Conservation (phyloP, 371 early-diverging fungal species). For the Mucor saturninus region DNA sequence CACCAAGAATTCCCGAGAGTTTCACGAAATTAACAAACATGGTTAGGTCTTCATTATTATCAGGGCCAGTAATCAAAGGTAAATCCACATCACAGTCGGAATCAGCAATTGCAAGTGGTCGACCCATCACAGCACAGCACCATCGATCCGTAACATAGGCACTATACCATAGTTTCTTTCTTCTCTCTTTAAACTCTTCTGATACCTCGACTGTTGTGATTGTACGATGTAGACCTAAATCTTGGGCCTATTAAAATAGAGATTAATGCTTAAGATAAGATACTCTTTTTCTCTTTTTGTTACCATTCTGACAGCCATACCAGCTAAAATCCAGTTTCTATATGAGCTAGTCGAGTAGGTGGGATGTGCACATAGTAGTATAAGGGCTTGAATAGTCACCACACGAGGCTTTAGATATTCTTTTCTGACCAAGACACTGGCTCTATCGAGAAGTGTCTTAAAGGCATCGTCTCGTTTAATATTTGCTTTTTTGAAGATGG, state of each 20-base stretch:
- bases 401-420: conserved; percentile 45
- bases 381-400: conserved; percentile 46
- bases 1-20: conserved; percentile 42
- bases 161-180: conserved; percentile 40
- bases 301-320: conserved; percentile 54
- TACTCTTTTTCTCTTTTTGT: background rate
- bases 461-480: conserved; percentile 40
- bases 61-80: conserved; percentile 12
- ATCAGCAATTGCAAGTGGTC: conserved; percentile 48
- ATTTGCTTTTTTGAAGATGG: conserved; percentile 28
- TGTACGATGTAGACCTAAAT: conserved; percentile 42
- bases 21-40: conserved; percentile 38
- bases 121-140: conserved; percentile 47
- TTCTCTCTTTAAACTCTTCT: conserved; percentile 18
- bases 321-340: conserved; percentile 50
- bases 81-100: conserved; percentile 46
- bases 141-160: conserved; percentile 42
- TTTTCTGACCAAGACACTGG: conserved; percentile 28
- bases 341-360: conserved; percentile 38
- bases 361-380: conserved; percentile 45
- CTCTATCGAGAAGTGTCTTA: conserved; percentile 33
- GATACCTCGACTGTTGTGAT: conserved; percentile 25
- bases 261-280: background rate
- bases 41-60: conserved; percentile 18
- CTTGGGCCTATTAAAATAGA: conserved; percentile 29